Conservation (phyloP, 2,329 filamentous ascomycete species). For the Talaromyces sp. region DNA sequence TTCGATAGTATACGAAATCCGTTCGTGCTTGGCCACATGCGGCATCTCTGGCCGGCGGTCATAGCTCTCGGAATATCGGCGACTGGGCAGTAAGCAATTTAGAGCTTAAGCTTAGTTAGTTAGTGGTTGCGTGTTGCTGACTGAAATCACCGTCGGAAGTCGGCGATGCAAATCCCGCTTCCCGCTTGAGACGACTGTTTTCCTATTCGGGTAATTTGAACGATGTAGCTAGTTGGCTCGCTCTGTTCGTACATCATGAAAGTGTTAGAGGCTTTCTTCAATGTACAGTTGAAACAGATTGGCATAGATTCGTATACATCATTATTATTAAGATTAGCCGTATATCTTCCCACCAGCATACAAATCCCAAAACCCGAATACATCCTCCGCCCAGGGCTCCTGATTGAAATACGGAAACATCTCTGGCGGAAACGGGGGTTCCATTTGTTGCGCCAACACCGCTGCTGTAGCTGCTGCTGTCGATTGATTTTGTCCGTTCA, state of each 20-base stretch:
- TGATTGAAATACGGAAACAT: constrained; percentile 16
- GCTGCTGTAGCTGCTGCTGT: constrained; percentile 1
- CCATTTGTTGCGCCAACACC: constrained; percentile 3
- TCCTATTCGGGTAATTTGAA: not conserved
- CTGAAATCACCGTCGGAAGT: not conserved
- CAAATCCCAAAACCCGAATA: constrained; percentile 15
- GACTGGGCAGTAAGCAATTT: not conserved
- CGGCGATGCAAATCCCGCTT: not conserved
- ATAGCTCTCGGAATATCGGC: not conserved
- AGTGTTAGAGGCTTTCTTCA: no score
- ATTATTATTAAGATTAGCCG: not conserved
- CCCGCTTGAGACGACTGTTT: not conserved
- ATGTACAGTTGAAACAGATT: no score
- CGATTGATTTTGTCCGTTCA: not conserved
- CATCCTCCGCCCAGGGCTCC: constrained; percentile 13
- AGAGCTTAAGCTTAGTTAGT: not conserved
- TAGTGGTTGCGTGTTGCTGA: not conserved
- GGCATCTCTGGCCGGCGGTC: not conserved
- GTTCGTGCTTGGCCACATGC: not conserved
- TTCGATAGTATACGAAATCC: not conserved
- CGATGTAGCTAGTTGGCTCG: not conserved
- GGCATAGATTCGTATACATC: not conserved
- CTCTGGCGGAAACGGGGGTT: not conserved
- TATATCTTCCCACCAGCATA: not conserved
- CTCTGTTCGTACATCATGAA: no score